These are phyloP conservation scores for Colletotrichum sp. DNA, from an alignment of 2,329 filamentous ascomycete species.

Conservation along the genomic window DNA sequence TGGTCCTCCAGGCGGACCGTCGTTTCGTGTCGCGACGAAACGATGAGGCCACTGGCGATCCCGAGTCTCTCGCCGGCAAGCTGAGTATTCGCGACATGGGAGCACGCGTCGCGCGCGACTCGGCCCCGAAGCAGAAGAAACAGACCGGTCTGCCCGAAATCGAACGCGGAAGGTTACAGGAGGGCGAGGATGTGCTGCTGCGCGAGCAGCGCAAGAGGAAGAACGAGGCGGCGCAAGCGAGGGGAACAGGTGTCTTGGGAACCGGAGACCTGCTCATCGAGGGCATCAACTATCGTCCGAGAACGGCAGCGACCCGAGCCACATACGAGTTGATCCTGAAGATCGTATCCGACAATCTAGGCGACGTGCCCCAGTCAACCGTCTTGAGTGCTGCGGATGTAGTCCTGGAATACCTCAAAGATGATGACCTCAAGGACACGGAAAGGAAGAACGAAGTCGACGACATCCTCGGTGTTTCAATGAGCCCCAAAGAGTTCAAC, in stretches of 20 bases:
- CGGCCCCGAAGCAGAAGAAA: slow-evolving; percentile 83
- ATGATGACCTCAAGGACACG: slow-evolving; percentile 94
- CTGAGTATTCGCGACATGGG: slow-evolving; percentile 97
- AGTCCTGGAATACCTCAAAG: slow-evolving; percentile 88
- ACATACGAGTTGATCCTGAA: slow-evolving; percentile 95
- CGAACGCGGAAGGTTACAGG: slow-evolving; percentile 75
- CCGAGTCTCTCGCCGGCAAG: slow-evolving; percentile 93
- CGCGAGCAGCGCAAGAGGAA: slow-evolving; percentile 89
- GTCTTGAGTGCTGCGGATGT: slow-evolving; percentile 94
- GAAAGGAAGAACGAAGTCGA: slow-evolving; percentile 99
- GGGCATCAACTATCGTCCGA: slow-evolving; percentile 88
- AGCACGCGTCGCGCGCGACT: slow-evolving; percentile 77
- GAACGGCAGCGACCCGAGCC: slow-evolving; percentile 87
- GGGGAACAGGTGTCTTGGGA: slow-evolving; percentile 79
- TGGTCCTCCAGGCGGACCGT: slow-evolving; percentile 99
- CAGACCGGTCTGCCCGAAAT: slow-evolving; percentile 70
- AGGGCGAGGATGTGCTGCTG: slow-evolving; percentile 83
- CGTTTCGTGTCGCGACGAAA: slow-evolving; percentile 91
- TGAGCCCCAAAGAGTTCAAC: slow-evolving; percentile 92
- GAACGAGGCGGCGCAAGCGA: slow-evolving; percentile 69
- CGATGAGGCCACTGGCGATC: slow-evolving; percentile 95
- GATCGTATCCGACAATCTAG: slow-evolving; percentile 84
- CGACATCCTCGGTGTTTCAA: slow-evolving; percentile 82
- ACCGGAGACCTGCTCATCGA: slow-evolving; percentile 88
- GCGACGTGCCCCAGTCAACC: slow-evolving; percentile 90